These are phyloP conservation scores for Aspergillus diversus DNA, from an alignment of 495 filamentous ascomycete genomes.

Conservation along the genomic window DNA sequence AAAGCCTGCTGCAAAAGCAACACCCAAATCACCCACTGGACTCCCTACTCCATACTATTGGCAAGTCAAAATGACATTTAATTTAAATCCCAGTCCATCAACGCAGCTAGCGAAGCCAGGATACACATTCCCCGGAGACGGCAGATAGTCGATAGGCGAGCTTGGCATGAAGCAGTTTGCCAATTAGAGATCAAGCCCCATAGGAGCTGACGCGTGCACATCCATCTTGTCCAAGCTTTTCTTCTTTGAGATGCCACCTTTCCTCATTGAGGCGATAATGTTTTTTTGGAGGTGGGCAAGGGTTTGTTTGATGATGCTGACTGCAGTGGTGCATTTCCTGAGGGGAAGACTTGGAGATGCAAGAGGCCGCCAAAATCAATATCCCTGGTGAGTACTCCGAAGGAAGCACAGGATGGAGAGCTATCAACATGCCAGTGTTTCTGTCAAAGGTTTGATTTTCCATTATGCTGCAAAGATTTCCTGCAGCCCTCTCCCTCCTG, in stretches of 20 bases:
- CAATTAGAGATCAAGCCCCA: conserved; percentile 34
- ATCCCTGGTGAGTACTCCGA: too few species aligned
- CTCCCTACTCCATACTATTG: background rate
- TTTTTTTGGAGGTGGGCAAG: conserved; percentile 7
- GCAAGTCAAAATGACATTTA: background rate
- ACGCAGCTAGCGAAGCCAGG: conserved; percentile 17
- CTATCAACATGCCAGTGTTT: too few species aligned
- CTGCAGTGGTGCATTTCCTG: conserved; percentile 1
- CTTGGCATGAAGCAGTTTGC: conserved; percentile 43
- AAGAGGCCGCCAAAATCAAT: too few species aligned
- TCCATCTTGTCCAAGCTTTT: conserved; percentile 32
- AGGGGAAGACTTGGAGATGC: too few species aligned
- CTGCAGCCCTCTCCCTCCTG: background rate
- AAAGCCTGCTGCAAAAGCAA: conserved; percentile 1
- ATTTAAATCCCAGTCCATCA: conserved; percentile 13
- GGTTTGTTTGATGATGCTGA: conserved; percentile 10
- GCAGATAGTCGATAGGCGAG: conserved; percentile 55
- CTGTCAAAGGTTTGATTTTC: too few species aligned
- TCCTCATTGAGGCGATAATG: conserved; percentile 19
- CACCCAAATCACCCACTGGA: background rate
- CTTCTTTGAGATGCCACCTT: conserved; percentile 25
- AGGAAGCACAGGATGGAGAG: too few species aligned
- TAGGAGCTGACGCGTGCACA: conserved; percentile 48
- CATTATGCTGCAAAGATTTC: background rate
- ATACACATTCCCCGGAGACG: conserved; percentile 34